A percentile compares a stretch with the other conserved stretches of the same genome.
Conservation (phyloP, 1,139 yeast genomes). For the Magnusiomyces tetraspermus region DNA sequence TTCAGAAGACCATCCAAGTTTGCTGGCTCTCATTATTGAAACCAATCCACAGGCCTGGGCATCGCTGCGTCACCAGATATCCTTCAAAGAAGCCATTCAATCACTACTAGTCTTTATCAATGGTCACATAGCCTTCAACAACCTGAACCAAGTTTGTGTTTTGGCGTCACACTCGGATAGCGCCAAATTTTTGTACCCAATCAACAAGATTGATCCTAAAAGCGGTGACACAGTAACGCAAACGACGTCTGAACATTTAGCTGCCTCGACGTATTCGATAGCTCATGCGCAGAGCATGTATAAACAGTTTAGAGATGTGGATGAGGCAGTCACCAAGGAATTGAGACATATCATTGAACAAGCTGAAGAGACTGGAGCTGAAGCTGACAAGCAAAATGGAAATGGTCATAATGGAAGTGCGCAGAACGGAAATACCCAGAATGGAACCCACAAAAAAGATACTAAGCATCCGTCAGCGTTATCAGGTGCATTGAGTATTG, state of each 20-base stretch:
- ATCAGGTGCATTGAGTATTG: constrained; percentile 71
- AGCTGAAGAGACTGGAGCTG: constrained; percentile 7
- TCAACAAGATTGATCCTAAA: constrained; percentile 7
- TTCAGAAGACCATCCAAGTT: constrained; percentile 66
- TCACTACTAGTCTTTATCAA: constrained; percentile 64
- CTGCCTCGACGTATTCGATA: constrained; percentile 18
- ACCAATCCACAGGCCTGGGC: constrained; percentile 74
- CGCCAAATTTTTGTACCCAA: constrained; percentile 64
- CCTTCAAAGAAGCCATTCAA: constrained; percentile 48
- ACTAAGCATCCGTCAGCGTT: constrained; percentile 37
- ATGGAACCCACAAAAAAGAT: constrained; percentile 19
- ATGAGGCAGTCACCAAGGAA: constrained; percentile 62
- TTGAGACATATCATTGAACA: constrained; percentile 42
- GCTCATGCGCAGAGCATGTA: constrained; percentile 50
- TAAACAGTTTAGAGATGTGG: constrained; percentile 74
- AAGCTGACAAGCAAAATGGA: not conserved
- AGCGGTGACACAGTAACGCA: constrained; percentile 26
- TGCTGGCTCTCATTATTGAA: constrained; percentile 71
- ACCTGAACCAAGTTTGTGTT: constrained; percentile 75
- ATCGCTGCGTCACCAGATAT: constrained; percentile 37
- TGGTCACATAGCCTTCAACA: constrained; percentile 79
- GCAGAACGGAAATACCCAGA: too few relatives aligned
- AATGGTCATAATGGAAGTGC: not conserved
- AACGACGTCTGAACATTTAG: not conserved
- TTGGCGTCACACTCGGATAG: constrained; percentile 69